A percentile compares a stretch with the other conserved stretches of the same genome.
Evolutionary conservation across 2,329 filamentous ascomycete species (phyloP).

Genomic region (Scleromitrula shiraiana): DNA sequence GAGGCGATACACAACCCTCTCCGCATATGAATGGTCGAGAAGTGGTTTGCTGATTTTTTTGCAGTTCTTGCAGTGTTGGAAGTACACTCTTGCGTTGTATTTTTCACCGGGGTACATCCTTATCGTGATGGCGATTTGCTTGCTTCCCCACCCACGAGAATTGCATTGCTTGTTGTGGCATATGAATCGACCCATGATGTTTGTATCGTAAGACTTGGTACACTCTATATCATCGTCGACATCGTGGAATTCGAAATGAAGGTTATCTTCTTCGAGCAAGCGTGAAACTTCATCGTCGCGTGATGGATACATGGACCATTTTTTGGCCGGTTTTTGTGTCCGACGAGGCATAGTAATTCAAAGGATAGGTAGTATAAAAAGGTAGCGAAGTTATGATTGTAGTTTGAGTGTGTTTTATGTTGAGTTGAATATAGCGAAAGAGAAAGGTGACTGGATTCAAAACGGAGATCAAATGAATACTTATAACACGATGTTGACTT

Average conservation of each 20-base stretch:
- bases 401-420: too few relatives aligned
- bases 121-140: conserved; percentile 35
- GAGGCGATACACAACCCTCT: conserved; percentile 36
- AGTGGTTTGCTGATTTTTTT: conserved; percentile 29
- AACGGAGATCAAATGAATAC: too few relatives aligned
- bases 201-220: conserved; percentile 32
- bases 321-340: not conserved
- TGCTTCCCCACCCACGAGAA: conserved; percentile 33
- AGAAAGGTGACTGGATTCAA: too few relatives aligned
- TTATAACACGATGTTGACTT: too few relatives aligned
- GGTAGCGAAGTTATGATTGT: too few relatives aligned
- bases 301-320: conserved; percentile 24
- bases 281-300: conserved; percentile 29
- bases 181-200: conserved; percentile 35
- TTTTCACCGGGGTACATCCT: conserved; percentile 30
- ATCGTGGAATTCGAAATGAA: conserved; percentile 30
- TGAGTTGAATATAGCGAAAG: too few relatives aligned
- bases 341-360: too few relatives aligned
- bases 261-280: conserved; percentile 26
- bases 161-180: conserved; percentile 31
- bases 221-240: conserved; percentile 23
- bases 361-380: too few relatives aligned
- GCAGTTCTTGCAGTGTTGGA: conserved; percentile 35
- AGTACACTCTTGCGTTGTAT: conserved; percentile 39
- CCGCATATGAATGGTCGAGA: conserved; percentile 34